These are phyloP conservation scores for Clarireedia sp. DNA, from an alignment of 2,329 filamentous ascomycete genomes.

Conservation along the genomic window DNA sequence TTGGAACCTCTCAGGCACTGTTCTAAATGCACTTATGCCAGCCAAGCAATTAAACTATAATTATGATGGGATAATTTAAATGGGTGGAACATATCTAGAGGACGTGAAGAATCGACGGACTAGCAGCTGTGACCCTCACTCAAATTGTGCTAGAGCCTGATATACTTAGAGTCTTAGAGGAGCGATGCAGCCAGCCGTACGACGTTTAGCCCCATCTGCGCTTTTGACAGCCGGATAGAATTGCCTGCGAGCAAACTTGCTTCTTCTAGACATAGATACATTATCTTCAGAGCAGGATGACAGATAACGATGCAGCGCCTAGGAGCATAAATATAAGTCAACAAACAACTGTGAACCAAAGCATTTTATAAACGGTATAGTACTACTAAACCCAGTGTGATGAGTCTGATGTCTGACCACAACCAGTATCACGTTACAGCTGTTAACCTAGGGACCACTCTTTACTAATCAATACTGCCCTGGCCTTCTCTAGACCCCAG, in stretches of 20 bases:
- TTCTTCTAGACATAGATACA: conserved; percentile 17
- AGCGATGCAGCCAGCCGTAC: conserved; percentile 15
- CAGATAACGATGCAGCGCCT: conserved; percentile 18
- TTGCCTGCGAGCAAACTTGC: conserved; percentile 15
- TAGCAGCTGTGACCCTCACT: no score
- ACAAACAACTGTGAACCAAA: conserved; percentile 23
- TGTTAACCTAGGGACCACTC: neutral
- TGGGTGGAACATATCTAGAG: no score
- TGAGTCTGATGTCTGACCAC: conserved; percentile 16
- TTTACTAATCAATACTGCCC: neutral
- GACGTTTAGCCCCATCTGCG: conserved; percentile 8
- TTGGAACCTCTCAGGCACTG: no score
- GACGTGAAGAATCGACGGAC: no score
- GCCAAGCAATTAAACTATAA: neutral
- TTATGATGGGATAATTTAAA: no score
- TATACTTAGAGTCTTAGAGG: neutral
- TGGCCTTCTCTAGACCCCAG: neutral
- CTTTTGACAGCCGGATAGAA: conserved; percentile 16
- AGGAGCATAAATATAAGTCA: conserved; percentile 15
- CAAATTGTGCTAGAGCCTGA: no score
- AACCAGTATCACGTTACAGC: neutral
- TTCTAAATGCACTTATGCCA: no score
- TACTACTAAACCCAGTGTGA: conserved; percentile 14
- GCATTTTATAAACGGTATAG: conserved; percentile 14
- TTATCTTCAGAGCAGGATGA: conserved; percentile 12